Percentiles rank a stretch among this genome's conserved stretches.
These are phyloP conservation scores for Pyricularia sp. DNA, from an alignment of 2,329 filamentous ascomycete species.

Conservation along the genomic window DNA sequence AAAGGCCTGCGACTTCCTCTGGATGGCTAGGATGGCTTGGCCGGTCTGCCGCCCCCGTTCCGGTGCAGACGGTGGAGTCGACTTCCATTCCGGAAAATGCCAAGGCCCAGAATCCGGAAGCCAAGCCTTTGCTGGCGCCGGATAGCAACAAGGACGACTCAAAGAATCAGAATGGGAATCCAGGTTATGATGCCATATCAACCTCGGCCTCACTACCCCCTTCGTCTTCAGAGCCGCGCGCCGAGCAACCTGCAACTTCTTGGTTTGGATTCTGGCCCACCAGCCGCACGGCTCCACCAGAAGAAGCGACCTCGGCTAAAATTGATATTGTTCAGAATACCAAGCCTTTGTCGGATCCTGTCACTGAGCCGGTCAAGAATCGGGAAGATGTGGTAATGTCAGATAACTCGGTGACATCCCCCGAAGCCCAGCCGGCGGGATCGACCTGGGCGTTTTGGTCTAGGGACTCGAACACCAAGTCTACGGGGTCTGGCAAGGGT, in stretches of 20 bases:
- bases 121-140: background rate
- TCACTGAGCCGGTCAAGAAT: conserved; percentile 13
- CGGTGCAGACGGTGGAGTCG: conserved; percentile 9
- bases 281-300: background rate
- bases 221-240: background rate
- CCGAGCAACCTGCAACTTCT: conserved; percentile 13
- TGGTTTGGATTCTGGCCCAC: conserved; percentile 21
- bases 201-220: background rate
- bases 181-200: background rate
- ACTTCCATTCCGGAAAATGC: conserved; percentile 1
- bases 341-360: background rate
- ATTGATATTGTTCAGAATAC: background rate
- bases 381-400: conserved; percentile 28
- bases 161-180: background rate
- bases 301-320: background rate
- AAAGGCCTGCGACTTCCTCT: conserved; percentile 21
- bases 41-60: conserved; percentile 12
- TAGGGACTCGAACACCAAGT: conserved; percentile 33
- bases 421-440: conserved; percentile 33
- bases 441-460: conserved; percentile 80
- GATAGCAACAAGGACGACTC: background rate
- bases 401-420: conserved; percentile 21
- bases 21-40: conserved; percentile 44
- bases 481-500: conserved; percentile 10
- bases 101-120: background rate